phyloP scores from a whole-genome alignment of 2,329 filamentous ascomycete genomes.

The Stagonosporopsis tanaceti region DNA sequence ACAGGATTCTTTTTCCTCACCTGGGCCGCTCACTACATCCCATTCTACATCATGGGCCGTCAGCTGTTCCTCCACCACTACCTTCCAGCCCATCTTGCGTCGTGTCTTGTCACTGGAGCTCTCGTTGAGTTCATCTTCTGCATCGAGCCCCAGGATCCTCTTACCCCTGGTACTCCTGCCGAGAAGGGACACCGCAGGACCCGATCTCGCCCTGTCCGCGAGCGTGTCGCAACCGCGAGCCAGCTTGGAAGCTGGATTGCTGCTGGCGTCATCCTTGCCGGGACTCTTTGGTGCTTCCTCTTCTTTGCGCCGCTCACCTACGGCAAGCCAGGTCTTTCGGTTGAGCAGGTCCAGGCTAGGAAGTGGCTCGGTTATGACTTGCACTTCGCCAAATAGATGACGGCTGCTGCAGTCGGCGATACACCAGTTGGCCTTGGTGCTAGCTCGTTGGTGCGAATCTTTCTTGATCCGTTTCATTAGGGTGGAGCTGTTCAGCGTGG shows the following conservation, averaged over 20 bases:
- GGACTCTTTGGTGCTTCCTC: conserved; percentile 80
- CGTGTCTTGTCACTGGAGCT: conserved; percentile 86
- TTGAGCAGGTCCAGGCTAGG: conserved; percentile 78
- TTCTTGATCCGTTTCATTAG: conserved; percentile 9
- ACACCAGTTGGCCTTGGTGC: neutral
- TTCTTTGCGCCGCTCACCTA: conserved; percentile 97
- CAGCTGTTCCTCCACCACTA: conserved; percentile 99
- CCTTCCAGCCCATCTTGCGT: conserved; percentile 91
- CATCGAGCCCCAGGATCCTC: conserved; percentile 73
- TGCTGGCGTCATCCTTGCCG: conserved; percentile 70
- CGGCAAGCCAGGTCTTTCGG: conserved; percentile 85
- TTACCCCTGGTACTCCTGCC: conserved; percentile 43
- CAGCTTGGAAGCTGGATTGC: conserved; percentile 82
- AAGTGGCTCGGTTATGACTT: conserved; percentile 98
- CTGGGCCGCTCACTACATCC: conserved; percentile 96
- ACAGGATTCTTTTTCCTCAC: conserved; percentile 99
- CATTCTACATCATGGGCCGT: conserved; percentile 97
- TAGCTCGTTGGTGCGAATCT: conserved; percentile 6
- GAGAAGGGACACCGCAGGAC: conserved; percentile 46
- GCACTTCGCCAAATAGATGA: conserved; percentile 90
- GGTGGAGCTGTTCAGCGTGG: conserved; percentile 13
- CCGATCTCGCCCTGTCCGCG: conserved; percentile 76
- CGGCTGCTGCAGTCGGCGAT: neutral
- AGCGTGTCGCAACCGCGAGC: conserved; percentile 82
- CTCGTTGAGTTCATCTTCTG: conserved; percentile 97